phyloP scores from a whole-genome alignment of 148 eudicot species.

The Arctostaphylos glauca region DNA sequence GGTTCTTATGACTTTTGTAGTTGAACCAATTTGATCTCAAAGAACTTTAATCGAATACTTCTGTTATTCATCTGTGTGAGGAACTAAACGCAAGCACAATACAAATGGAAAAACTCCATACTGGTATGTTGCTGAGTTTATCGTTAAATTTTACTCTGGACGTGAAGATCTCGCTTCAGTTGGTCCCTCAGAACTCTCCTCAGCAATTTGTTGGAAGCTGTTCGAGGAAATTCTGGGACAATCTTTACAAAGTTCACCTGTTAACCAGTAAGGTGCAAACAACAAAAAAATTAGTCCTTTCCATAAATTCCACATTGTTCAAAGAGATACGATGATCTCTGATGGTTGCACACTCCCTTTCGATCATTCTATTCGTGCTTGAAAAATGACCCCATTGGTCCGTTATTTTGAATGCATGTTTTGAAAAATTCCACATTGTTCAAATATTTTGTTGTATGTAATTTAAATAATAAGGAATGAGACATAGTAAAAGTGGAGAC shows the following conservation, averaged over 20 bases:
- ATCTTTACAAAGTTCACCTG: conserved; percentile 83
- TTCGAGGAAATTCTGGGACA: conserved; percentile 69
- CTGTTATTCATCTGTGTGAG: not conserved
- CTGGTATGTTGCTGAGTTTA: not conserved
- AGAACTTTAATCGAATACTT: not conserved
- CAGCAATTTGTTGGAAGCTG: conserved; percentile 74
- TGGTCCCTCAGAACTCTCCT: conserved; percentile 77
- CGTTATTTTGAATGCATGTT: too few relatives aligned
- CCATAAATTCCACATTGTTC: too few relatives aligned
- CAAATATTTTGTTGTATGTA: too few relatives aligned
- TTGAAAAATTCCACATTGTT: too few relatives aligned
- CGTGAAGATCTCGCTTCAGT: conserved; percentile 48
- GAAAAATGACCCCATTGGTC: too few relatives aligned
- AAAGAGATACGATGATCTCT: too few relatives aligned
- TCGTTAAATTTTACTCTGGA: conserved; percentile 53
- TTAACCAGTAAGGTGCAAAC: conserved; percentile 3
- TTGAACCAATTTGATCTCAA: not conserved
- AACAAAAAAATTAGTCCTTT: not conserved
- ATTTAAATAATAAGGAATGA: too few relatives aligned
- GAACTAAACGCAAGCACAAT: not conserved
- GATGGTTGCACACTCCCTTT: too few relatives aligned
- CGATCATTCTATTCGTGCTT: too few relatives aligned
- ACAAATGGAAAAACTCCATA: not conserved
- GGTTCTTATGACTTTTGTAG: not conserved
- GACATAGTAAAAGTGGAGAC: too few relatives aligned